These are phyloP conservation scores for Piper betle DNA, from an alignment of 164 flowering plant genomes.

Conservation along the genomic window DNA sequence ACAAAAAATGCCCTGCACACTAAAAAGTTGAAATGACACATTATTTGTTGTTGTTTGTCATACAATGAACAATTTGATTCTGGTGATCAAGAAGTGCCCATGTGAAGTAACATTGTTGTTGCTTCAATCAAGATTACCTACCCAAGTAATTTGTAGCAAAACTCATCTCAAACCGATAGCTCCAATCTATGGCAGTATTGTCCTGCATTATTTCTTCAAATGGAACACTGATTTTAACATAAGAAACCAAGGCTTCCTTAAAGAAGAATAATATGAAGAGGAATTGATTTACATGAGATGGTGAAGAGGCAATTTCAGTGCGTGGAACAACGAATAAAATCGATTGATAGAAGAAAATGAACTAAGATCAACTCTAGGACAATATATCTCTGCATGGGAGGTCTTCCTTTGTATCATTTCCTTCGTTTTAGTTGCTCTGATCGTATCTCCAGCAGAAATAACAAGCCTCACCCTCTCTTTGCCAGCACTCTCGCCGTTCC, in stretches of 20 bases:
- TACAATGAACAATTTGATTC: too few relatives aligned
- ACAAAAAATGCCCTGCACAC: constrained; percentile 66
- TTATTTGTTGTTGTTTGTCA: background rate
- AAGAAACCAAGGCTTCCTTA: background rate
- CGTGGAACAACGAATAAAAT: constrained; percentile 56
- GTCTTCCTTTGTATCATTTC: constrained; percentile 45
- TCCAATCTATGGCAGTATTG: constrained; percentile 67
- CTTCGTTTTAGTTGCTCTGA: constrained; percentile 50
- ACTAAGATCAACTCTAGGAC: constrained; percentile 70
- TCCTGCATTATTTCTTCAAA: constrained; percentile 91
- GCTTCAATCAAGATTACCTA: constrained; percentile 12
- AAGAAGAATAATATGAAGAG: background rate
- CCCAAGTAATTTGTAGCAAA: constrained; percentile 96
- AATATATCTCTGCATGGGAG: constrained; percentile 55
- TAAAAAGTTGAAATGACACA: background rate
- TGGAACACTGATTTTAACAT: too few relatives aligned
- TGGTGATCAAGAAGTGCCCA: background rate
- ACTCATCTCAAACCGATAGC: constrained; percentile 81
- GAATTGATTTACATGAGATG: constrained; percentile 62
- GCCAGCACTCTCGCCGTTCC: constrained; percentile 92
- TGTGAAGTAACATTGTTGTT: background rate
- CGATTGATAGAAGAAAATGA: constrained; percentile 68
- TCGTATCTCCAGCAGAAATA: constrained; percentile 72
- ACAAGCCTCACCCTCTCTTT: constrained; percentile 71
- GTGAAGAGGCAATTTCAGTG: constrained; percentile 72